Conservation (phyloP, 805 yeast genomes). For the Kuraishia molischiana region DNA sequence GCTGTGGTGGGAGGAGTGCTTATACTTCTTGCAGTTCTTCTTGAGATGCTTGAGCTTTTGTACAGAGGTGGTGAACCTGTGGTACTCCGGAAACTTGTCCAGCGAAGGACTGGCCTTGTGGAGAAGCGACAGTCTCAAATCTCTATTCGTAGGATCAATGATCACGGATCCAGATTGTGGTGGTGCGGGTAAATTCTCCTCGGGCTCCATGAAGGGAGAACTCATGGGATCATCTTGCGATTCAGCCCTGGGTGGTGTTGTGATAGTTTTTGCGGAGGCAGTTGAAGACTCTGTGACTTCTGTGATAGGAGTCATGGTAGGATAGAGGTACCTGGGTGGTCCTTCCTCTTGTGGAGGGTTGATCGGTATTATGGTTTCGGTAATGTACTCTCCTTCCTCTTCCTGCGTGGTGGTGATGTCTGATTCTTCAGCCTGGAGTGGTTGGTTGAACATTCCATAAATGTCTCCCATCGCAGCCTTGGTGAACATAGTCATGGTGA, state of each 20-base stretch:
- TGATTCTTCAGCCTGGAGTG: slow-evolving; percentile 16
- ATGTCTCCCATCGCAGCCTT: slow-evolving; percentile 70
- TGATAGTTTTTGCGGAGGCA: slow-evolving; percentile 7
- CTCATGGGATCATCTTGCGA: slow-evolving; percentile 20
- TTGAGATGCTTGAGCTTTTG: background rate
- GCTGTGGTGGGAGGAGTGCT: background rate
- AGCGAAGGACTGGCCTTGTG: background rate
- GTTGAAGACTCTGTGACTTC: slow-evolving; percentile 17
- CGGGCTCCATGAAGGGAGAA: slow-evolving; percentile 36
- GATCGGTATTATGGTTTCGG: slow-evolving; percentile 30
- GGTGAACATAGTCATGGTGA: slow-evolving; percentile 66
- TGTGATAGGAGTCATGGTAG: slow-evolving; percentile 7
- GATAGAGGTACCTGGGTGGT: background rate
- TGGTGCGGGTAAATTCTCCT: slow-evolving; percentile 6
- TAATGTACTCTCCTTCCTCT: slow-evolving; percentile 29
- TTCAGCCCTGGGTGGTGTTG: too few relatives aligned
- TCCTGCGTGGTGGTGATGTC: slow-evolving; percentile 6
- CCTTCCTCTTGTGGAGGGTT: slow-evolving; percentile 3
- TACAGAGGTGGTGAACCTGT: background rate
- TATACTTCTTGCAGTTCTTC: background rate
- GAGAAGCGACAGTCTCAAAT: background rate
- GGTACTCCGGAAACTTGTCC: background rate
- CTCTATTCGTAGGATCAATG: background rate
- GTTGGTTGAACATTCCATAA: slow-evolving; percentile 62
- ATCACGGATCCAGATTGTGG: background rate